Percentiles rank a stretch among this genome's conserved stretches.
Conservation (phyloP, 768 basidiomycete genomes). For the Rhodosporidiobolus odoratus region DNA sequence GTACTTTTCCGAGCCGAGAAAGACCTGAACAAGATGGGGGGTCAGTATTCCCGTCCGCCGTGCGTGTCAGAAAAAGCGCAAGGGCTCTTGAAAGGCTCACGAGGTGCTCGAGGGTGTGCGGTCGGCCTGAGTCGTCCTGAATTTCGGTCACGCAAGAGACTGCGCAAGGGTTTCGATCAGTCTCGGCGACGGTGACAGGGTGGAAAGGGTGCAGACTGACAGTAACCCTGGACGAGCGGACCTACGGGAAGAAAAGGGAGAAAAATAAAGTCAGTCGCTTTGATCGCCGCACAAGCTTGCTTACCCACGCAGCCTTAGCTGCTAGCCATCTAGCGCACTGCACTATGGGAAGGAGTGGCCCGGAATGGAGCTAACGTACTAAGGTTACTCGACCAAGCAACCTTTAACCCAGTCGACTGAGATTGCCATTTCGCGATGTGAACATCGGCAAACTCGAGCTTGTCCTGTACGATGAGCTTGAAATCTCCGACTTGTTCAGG, state of each 20-base stretch:
- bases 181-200: too few species aligned
- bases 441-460: constrained; percentile 25
- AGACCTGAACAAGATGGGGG: constrained; percentile 53
- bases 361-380: constrained; percentile 3
- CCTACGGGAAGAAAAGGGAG: constrained; percentile 2
- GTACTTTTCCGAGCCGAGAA: constrained; percentile 91
- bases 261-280: neutral
- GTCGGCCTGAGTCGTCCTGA: constrained; percentile 70
- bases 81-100: constrained; percentile 42
- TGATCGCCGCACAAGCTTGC: too few species aligned
- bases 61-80: constrained; percentile 11
- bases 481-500: constrained; percentile 24
- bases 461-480: constrained; percentile 28
- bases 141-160: constrained; percentile 32
- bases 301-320: too few species aligned
- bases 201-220: too few species aligned
- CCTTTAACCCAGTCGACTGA: constrained; percentile 30
- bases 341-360: too few species aligned
- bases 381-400: constrained; percentile 29
- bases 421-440: constrained; percentile 34
- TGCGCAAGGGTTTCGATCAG: too few species aligned
- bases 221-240: constrained; percentile 36
- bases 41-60: too few species aligned
- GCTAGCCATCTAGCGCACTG: too few species aligned
- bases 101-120: constrained; percentile 92